Conservation (phyloP, 2,329 filamentous ascomycete genomes). For the Xylariaceae sp. region DNA sequence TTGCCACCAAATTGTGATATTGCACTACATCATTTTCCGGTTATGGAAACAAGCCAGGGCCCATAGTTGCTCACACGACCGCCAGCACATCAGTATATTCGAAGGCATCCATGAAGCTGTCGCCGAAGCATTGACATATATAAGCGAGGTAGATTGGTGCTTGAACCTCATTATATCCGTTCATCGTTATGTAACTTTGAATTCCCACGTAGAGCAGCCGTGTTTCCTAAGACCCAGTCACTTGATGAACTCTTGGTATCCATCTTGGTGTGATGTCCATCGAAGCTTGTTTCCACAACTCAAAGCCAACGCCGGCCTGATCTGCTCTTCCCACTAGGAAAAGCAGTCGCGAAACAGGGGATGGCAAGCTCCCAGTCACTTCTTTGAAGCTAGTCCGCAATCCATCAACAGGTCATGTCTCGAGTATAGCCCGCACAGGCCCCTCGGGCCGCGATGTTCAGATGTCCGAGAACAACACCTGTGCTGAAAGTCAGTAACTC, state of each 20-base stretch:
- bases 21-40: no score
- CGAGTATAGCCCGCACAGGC: background rate
- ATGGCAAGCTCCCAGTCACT: no score
- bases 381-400: background rate
- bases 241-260: no score
- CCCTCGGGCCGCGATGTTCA: no score
- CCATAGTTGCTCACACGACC: no score
- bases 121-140: constrained; percentile 9
- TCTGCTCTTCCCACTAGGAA: no score
- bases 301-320: constrained; percentile 15
- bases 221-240: no score
- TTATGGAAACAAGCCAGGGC: no score
- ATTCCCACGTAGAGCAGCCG: no score
- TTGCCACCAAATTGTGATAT: no score
- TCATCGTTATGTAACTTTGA: constrained; percentile 16
- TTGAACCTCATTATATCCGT: constrained; percentile 3
- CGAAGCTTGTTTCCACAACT: constrained; percentile 17
- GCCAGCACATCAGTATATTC: background rate
- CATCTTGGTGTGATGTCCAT: constrained; percentile 19
- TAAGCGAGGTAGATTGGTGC: background rate
- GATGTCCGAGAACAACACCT: no score
- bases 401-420: background rate
- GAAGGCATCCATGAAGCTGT: constrained; percentile 7
- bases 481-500: no score
- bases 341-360: background rate